phyloP scores from a whole-genome alignment of 805 yeast genomes.

The Spathaspora passalidarum region DNA sequence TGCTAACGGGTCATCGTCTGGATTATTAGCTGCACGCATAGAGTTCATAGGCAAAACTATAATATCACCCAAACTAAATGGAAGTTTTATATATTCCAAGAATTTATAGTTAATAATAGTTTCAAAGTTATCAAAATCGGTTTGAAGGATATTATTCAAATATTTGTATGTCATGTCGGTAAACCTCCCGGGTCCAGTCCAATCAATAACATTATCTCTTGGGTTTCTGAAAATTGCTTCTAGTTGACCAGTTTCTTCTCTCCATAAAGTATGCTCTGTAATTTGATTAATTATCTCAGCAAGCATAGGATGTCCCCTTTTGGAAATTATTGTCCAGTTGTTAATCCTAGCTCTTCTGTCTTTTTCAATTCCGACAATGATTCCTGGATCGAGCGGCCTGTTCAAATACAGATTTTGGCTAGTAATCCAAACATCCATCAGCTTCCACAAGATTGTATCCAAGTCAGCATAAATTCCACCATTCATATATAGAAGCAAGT shows the following conservation, averaged over 20 bases:
- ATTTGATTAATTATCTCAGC: slow-evolving; percentile 79
- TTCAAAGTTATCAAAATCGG: slow-evolving; percentile 15
- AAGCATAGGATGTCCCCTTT: slow-evolving; percentile 86
- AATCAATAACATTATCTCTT: slow-evolving; percentile 81
- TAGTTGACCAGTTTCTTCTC: slow-evolving; percentile 45
- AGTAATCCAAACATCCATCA: slow-evolving; percentile 74
- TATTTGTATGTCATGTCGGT: slow-evolving; percentile 83
- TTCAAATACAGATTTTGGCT: slow-evolving; percentile 26
- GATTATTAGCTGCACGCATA: slow-evolving; percentile 65
- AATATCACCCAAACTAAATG: slow-evolving; percentile 59
- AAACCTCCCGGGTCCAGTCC: slow-evolving; percentile 97
- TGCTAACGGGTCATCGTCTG: slow-evolving; percentile 81
- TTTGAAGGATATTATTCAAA: slow-evolving; percentile 36
- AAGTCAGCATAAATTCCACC: slow-evolving; percentile 94
- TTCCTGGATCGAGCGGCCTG: slow-evolving; percentile 53
- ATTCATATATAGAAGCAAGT: slow-evolving; percentile 78
- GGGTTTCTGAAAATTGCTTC: slow-evolving; percentile 48
- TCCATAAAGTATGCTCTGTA: slow-evolving; percentile 67
- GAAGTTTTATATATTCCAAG: slow-evolving; percentile 55
- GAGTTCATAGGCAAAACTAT: slow-evolving; percentile 68
- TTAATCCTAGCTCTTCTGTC: slow-evolving; percentile 94
- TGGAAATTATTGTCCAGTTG: slow-evolving; percentile 96
- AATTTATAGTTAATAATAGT: slow-evolving; percentile 44
- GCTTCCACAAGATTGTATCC: slow-evolving; percentile 76
- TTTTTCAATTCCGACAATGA: slow-evolving; percentile 90